phyloP scores from a whole-genome alignment of 768 basidiomycete species.

The Lactifluus rugatus region DNA sequence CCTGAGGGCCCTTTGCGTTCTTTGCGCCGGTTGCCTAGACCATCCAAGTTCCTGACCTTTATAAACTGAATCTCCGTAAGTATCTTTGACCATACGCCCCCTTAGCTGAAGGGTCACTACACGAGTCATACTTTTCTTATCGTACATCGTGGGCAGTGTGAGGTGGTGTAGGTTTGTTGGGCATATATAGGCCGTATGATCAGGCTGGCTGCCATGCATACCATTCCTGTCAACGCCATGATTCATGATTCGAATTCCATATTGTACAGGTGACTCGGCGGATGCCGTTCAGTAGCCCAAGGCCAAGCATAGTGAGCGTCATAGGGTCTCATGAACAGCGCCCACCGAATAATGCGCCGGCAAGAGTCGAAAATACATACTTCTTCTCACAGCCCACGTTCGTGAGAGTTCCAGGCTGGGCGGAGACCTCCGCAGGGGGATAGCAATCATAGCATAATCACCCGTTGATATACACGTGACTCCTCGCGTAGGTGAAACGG shows the following conservation, averaged over 20 bases:
- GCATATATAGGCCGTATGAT: too few relatives aligned
- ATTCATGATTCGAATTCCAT: constrained; percentile 6
- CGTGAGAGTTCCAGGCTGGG: constrained; percentile 13
- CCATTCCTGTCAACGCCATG: not conserved
- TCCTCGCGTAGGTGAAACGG: not conserved
- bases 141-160: too few relatives aligned
- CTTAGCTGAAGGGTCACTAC: too few relatives aligned
- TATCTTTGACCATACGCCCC: too few relatives aligned
- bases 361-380: not conserved
- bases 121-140: too few relatives aligned
- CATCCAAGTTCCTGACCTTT: constrained; percentile 4
- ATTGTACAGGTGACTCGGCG: constrained; percentile 14
- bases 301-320: not conserved
- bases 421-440: constrained; percentile 11
- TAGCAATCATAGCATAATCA: too few relatives aligned
- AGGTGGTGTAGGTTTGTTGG: too few relatives aligned
- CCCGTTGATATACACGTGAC: constrained; percentile 8
- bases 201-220: not conserved
- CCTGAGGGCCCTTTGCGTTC: not conserved
- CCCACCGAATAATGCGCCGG: too few relatives aligned
- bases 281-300: constrained; percentile 6
- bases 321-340: constrained; percentile 5
- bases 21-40: constrained; percentile 5
- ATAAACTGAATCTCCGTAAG: not conserved
- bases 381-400: constrained; percentile 13